Conservation (phyloP, 352 stramenopile species). For the Globisporangium heterothallicum region DNA sequence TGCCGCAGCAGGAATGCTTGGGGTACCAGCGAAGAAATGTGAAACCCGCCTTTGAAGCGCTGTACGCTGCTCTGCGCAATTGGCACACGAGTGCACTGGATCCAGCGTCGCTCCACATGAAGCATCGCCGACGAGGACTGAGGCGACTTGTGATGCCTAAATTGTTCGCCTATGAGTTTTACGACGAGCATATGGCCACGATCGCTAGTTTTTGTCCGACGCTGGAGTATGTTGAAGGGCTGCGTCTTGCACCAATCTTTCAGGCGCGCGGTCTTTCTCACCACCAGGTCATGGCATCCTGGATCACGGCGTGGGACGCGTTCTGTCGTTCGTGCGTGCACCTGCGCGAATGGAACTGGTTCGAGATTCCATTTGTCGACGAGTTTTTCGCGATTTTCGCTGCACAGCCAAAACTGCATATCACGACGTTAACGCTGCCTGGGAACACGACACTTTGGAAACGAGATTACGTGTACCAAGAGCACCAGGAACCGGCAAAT, state of each 20-base stretch:
- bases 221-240: conserved; percentile 20
- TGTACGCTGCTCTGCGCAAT: conserved; percentile 8
- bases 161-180: conserved; percentile 25
- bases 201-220: conserved; percentile 18
- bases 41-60: conserved; percentile 11
- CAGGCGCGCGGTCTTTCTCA: conserved; percentile 19
- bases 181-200: conserved; percentile 13
- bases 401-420: conserved; percentile 13
- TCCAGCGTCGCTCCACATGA: not conserved
- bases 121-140: conserved; percentile 11
- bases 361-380: conserved; percentile 28
- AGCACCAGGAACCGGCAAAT: conserved; percentile 17
- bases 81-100: not conserved
- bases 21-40: conserved; percentile 13
- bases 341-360: conserved; percentile 24
- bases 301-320: conserved; percentile 18
- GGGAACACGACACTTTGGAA: conserved; percentile 30
- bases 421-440: conserved; percentile 18
- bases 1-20: conserved; percentile 14
- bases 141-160: conserved; percentile 23
- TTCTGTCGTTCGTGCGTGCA: conserved; percentile 24
- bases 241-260: conserved; percentile 22
- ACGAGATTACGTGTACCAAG: conserved; percentile 23
- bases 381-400: conserved; percentile 26
- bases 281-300: conserved; percentile 20